Percentiles rank a stretch among this genome's conserved stretches.
phyloP scores from a whole-genome alignment of 2,329 filamentous ascomycete species.

The Cladosporium colombiae region DNA sequence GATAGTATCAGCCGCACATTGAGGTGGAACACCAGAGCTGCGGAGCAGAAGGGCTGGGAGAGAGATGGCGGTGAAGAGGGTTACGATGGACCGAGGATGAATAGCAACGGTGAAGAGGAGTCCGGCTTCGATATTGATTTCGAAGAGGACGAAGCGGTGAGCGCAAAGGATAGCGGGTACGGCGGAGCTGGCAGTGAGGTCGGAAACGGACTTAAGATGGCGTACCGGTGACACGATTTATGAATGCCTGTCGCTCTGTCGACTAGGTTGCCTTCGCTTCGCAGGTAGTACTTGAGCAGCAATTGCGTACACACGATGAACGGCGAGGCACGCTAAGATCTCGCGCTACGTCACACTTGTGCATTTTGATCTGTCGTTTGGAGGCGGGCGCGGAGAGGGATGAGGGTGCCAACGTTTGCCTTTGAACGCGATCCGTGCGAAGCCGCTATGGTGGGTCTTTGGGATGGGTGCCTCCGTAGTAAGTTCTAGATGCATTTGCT shows the following conservation, averaged over 20 bases:
- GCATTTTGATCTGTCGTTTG: neutral
- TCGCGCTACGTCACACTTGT: neutral
- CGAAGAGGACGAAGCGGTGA: slow-evolving; percentile 57
- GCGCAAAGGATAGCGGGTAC: slow-evolving; percentile 36
- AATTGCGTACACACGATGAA: neutral
- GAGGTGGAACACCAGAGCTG: slow-evolving; percentile 91
- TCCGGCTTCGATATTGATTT: slow-evolving; percentile 94
- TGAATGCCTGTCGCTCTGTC: neutral
- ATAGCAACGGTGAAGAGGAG: slow-evolving; percentile 46
- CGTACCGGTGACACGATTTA: slow-evolving; percentile 6
- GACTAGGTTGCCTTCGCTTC: neutral
- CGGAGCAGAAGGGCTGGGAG: slow-evolving; percentile 84
- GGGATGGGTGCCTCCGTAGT: neutral
- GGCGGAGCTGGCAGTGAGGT: slow-evolving; percentile 27
- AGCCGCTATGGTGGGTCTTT: slow-evolving; percentile 3
- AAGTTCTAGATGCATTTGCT: neutral
- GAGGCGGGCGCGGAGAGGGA: neutral
- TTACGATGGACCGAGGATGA: slow-evolving; percentile 35
- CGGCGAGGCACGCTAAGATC: neutral
- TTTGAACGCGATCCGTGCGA: neutral
- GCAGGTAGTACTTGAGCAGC: neutral
- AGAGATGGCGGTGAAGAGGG: slow-evolving; percentile 57
- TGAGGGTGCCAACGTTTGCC: neutral
- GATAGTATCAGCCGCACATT: slow-evolving; percentile 90
- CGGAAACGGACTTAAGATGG: slow-evolving; percentile 21